Conservation (phyloP, 495 filamentous ascomycete species). For the Aspergillus panamensis region DNA sequence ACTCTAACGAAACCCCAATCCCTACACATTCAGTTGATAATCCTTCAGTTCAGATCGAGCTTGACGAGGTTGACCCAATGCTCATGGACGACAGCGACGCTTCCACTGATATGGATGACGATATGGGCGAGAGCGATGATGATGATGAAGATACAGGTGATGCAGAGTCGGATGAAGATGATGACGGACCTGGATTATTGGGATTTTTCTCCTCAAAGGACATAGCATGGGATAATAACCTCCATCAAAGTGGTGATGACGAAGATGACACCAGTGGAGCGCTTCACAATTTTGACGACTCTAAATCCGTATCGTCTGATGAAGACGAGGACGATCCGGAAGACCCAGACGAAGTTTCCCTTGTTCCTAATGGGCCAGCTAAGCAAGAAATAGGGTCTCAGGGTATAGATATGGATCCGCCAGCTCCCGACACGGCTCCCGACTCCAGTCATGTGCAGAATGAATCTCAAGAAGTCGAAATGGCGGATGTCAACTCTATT, state of each 20-base stretch:
- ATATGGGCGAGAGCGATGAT: constrained; percentile 67
- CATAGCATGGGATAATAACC: constrained; percentile 21
- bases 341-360: constrained; percentile 46
- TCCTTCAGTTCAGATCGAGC: constrained; percentile 33
- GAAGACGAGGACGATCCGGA: constrained; percentile 27
- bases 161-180: constrained; percentile 46
- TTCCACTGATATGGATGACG: constrained; percentile 86
- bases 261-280: constrained; percentile 1
- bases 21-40: constrained; percentile 22
- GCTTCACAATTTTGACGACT: constrained; percentile 23
- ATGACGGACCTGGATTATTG: constrained; percentile 58
- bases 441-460: constrained; percentile 18
- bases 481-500: constrained; percentile 8
- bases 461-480: constrained; percentile 7
- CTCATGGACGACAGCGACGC: constrained; percentile 68
- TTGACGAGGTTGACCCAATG: constrained; percentile 65
- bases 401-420: not conserved
- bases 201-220: constrained; percentile 60
- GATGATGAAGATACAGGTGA: constrained; percentile 49
- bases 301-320: constrained; percentile 21
- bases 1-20: constrained; percentile 25
- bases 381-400: constrained; percentile 7
- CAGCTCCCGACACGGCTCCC: constrained; percentile 9
- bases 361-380: constrained; percentile 41
- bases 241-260: constrained; percentile 28